Evolutionary conservation across 306 rosid species (phyloP), one percentile per base, ranked within the genome.

Genomic region (Fragaria vesca): DNA sequence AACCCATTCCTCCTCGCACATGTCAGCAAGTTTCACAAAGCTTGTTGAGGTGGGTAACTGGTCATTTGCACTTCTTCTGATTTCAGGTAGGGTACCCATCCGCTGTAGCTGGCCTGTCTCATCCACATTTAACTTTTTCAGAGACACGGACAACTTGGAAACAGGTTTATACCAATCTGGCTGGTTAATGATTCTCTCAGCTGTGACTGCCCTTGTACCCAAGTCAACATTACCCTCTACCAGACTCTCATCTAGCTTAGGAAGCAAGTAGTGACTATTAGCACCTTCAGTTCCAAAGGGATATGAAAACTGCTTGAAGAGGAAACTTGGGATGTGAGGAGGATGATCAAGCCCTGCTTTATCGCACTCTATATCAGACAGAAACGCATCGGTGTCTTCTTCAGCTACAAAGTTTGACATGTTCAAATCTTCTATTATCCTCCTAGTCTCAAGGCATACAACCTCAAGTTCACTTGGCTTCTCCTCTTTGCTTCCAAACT

Each of bases 381-480:
- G 88, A 79, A 65, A 77, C 28, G 43, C 81, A 68, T 72, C 79
- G 30, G 81, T 88, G 80, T 81, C 91, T 72, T 47, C 73, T 69
- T 88, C 86, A 42, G 75, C 78, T 54, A 60, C 87, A 51, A 72
- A 60, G 77, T 58, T 70, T 68, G 81, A 78, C 32, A 38, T 30
- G 72, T 78, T 78, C 68, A 5, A 1, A 40, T 82, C 81, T 78
- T 79, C 82, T 66, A 89, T 76, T 42, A 76, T 68, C 71, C 83
- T 77, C 88, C 85, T 88, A 28, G 92, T 93, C 55, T 92, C 96
- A 46, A 92, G 80, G 81, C 93, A 90, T 77, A 75, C 74, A 54
- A 76, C 83, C 84, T 92, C 97, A 57, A 90, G 89, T 80, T 88
- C 90, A 78, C 96, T 92, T 71, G 93, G 93, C 75, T 83, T 87